A percentile compares a stretch with the other conserved stretches of the same genome.
Evolutionary conservation across 805 yeast species (phyloP).

Genomic region (Wickerhamiella galacta): DNA sequence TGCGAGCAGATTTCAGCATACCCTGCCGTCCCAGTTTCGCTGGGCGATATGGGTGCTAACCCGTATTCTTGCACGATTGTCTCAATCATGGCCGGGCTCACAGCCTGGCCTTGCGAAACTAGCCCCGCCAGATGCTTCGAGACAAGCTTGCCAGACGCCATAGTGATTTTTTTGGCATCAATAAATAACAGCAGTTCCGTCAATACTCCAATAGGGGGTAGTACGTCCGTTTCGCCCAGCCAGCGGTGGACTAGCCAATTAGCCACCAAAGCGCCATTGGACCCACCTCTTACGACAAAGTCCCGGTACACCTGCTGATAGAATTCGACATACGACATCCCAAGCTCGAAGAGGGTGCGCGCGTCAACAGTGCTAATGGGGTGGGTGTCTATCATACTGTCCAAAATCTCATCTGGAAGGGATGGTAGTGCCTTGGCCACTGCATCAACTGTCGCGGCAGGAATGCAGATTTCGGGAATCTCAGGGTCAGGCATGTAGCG

Average conservation of each 20-base stretch:
- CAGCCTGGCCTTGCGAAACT: background rate
- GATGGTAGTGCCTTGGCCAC: slow-evolving; percentile 30
- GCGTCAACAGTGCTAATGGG: slow-evolving; percentile 58
- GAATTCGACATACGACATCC: slow-evolving; percentile 10
- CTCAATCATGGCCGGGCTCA: no score
- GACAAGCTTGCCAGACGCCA: slow-evolving; percentile 49
- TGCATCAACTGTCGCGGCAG: slow-evolving; percentile 26
- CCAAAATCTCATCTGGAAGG: slow-evolving; percentile 44
- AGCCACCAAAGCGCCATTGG: slow-evolving; percentile 30
- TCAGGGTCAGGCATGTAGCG: slow-evolving; percentile 93
- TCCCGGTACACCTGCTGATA: slow-evolving; percentile 26
- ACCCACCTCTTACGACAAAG: slow-evolving; percentile 13
- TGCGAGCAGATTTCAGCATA: slow-evolving; percentile 29
- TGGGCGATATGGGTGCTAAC: slow-evolving; percentile 15
- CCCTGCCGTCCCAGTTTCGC: slow-evolving; percentile 16
- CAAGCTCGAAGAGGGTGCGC: slow-evolving; percentile 42
- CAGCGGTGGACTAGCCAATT: slow-evolving; percentile 78
- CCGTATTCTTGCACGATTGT: slow-evolving; percentile 3
- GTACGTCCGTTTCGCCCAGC: slow-evolving; percentile 48
- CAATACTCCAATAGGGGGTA: slow-evolving; percentile 29
- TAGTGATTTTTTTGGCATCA: slow-evolving; percentile 33
- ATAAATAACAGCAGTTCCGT: slow-evolving; percentile 41
- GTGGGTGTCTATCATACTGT: slow-evolving; percentile 35
- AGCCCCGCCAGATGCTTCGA: slow-evolving; percentile 33
- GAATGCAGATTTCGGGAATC: slow-evolving; percentile 41